A percentile compares a stretch with the other conserved stretches of the same genome.
Conservation (phyloP, 2,329 filamentous ascomycete species). For the Leptographium galeiforme region DNA sequence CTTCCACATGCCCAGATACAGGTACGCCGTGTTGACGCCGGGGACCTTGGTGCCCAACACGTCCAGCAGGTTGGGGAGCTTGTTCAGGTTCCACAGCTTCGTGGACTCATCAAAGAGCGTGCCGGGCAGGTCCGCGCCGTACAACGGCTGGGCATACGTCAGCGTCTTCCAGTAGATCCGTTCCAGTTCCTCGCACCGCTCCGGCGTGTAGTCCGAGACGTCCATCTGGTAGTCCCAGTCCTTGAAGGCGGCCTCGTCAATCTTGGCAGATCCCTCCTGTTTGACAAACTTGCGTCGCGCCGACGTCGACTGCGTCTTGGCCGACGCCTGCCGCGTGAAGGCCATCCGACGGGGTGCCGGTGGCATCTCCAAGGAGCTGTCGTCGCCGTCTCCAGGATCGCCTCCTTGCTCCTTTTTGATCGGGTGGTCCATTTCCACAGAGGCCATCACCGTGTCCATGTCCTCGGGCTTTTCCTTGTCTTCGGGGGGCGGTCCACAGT, state of each 20-base stretch:
- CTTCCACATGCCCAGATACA: conserved; percentile 99
- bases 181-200: conserved; percentile 89
- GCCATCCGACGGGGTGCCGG: conserved; percentile 30
- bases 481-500: not conserved
- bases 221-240: conserved; percentile 85
- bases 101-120: conserved; percentile 83
- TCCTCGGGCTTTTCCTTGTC: conserved; percentile 19
- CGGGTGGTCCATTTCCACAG: conserved; percentile 34
- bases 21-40: conserved; percentile 93
- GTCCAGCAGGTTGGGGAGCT: conserved; percentile 84
- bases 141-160: conserved; percentile 87
- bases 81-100: conserved; percentile 85
- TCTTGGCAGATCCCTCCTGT: conserved; percentile 60
- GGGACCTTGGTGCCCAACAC: conserved; percentile 91
- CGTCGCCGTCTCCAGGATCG: conserved; percentile 27
- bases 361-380: not conserved
- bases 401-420: conserved; percentile 29
- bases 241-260: conserved; percentile 84
- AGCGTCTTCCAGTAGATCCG: conserved; percentile 94
- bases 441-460: conserved; percentile 25
- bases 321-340: conserved; percentile 34
- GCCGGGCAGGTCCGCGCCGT: conserved; percentile 91
- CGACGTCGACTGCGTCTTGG: conserved; percentile 62
- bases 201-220: conserved; percentile 74
- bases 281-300: conserved; percentile 78